phyloP scores from a whole-genome alignment of 1,284 basidiomycete species.

The Stygiomarasmius scandens region DNA sequence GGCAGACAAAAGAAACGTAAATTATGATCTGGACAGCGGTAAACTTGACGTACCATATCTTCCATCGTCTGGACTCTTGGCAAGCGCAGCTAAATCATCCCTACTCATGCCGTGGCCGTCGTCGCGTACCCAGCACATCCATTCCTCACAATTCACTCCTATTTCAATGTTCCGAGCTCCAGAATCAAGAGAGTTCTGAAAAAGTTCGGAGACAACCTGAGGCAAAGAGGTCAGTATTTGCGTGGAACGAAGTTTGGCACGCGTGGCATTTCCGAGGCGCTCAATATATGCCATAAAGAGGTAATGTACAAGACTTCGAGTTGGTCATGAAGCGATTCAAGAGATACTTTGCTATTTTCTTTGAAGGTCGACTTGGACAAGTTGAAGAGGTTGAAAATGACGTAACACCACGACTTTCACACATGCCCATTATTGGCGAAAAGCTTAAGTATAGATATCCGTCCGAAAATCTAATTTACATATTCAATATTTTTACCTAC shows the following conservation, averaged over 20 bases:
- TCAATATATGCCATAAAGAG: constrained; percentile 31
- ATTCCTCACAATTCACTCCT: constrained; percentile 67
- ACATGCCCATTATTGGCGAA: too few relatives aligned
- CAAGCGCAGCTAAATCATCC: constrained; percentile 59
- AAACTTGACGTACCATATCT: constrained; percentile 62
- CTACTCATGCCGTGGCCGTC: constrained; percentile 76
- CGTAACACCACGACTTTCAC: too few relatives aligned
- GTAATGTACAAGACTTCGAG: not conserved
- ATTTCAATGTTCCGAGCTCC: constrained; percentile 62
- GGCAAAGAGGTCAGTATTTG: constrained; percentile 82
- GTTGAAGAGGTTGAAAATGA: too few relatives aligned
- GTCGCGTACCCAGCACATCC: constrained; percentile 83
- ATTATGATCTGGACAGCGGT: not conserved
- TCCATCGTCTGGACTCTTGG: constrained; percentile 49
- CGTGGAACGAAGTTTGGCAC: constrained; percentile 74
- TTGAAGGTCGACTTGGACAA: too few relatives aligned
- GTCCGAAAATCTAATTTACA: not conserved
- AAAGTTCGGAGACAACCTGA: constrained; percentile 78
- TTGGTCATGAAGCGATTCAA: not conserved
- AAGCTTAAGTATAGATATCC: too few relatives aligned
- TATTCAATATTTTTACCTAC: constrained; percentile 57
- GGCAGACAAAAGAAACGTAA: not conserved
- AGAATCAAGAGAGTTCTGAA: constrained; percentile 86
- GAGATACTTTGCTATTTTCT: too few relatives aligned
- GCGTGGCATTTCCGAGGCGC: constrained; percentile 54